Evolutionary conservation across 2,329 filamentous ascomycete genomes (phyloP).

Genomic region (Paramyrothecium roridum): DNA sequence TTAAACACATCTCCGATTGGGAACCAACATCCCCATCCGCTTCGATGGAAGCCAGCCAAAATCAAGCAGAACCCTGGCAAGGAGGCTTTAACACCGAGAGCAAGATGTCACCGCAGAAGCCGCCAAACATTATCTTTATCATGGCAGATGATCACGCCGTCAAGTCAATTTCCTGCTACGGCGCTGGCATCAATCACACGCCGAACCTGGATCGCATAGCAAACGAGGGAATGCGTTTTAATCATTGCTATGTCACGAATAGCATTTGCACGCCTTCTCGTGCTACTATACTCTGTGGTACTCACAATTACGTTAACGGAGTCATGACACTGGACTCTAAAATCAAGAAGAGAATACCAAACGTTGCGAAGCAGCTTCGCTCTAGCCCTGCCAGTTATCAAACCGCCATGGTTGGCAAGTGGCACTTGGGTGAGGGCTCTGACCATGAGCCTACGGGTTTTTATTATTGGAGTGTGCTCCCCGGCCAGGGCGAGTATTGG

Average conservation of each 20-base stretch:
- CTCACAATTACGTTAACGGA: conserved; percentile 50
- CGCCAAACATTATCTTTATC: conserved; percentile 41
- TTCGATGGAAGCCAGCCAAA: no score
- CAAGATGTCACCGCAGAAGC: no score
- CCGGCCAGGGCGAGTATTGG: conserved; percentile 49
- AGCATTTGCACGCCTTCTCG: conserved; percentile 50
- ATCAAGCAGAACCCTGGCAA: no score
- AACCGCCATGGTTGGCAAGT: conserved; percentile 52
- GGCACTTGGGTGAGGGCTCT: conserved; percentile 48
- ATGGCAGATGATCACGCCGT: conserved; percentile 53
- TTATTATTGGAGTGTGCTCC: conserved; percentile 49
- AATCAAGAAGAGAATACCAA: conserved; percentile 48
- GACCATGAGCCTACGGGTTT: conserved; percentile 46
- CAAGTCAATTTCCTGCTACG: conserved; percentile 46
- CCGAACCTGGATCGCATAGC: conserved; percentile 49
- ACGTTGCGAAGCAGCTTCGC: conserved; percentile 50
- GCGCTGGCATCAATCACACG: conserved; percentile 47
- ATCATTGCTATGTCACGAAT: conserved; percentile 54
- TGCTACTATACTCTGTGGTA: conserved; percentile 46
- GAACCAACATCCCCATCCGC: no score
- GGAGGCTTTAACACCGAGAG: no score
- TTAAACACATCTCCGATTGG: no score
- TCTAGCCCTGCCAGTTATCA: conserved; percentile 41
- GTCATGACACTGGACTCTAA: conserved; percentile 46
- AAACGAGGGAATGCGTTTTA: conserved; percentile 45